phyloP scores from a whole-genome alignment of 140 eudicot genomes.

The Flaveria floridana region DNA sequence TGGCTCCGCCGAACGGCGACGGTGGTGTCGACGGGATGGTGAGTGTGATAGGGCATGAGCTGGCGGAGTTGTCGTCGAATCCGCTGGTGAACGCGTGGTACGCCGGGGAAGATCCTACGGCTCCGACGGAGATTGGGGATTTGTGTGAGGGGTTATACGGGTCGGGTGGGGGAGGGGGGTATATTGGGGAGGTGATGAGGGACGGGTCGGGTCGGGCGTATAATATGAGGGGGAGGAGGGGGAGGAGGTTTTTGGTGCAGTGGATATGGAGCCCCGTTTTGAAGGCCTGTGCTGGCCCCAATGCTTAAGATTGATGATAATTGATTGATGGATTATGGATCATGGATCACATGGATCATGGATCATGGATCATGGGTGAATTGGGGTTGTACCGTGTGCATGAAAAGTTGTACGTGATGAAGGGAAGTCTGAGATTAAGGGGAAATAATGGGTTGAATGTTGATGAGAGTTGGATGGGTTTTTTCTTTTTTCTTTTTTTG shows the following conservation, averaged over 20 bases:
- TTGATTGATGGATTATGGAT: neutral
- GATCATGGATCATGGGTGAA: too few relatives aligned
- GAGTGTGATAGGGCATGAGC: constrained; percentile 76
- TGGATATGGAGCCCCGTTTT: constrained; percentile 81
- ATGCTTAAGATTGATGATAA: constrained; percentile 49
- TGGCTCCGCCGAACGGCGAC: constrained; percentile 60
- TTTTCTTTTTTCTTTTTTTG: too few relatives aligned
- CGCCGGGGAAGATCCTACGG: constrained; percentile 85
- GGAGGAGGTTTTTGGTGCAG: constrained; percentile 74
- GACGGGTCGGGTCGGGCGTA: constrained; percentile 57
- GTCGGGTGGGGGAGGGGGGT: constrained; percentile 89
- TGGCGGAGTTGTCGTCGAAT: constrained; percentile 77
- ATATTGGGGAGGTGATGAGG: constrained; percentile 67
- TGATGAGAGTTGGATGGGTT: too few relatives aligned
- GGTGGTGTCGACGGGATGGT: constrained; percentile 79
- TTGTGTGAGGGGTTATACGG: constrained; percentile 83
- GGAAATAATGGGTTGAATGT: constrained; percentile 2
- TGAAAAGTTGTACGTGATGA: constrained; percentile 2
- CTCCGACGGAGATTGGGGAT: constrained; percentile 84
- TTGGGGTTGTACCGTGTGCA: constrained; percentile 14
- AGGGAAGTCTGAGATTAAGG: neutral
- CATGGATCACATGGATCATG: neutral
- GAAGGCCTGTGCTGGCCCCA: constrained; percentile 81
- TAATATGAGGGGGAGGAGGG: constrained; percentile 57
- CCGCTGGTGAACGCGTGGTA: constrained; percentile 86